phyloP scores from a whole-genome alignment of 805 yeast genomes.

The Yarrowia divulgata region DNA sequence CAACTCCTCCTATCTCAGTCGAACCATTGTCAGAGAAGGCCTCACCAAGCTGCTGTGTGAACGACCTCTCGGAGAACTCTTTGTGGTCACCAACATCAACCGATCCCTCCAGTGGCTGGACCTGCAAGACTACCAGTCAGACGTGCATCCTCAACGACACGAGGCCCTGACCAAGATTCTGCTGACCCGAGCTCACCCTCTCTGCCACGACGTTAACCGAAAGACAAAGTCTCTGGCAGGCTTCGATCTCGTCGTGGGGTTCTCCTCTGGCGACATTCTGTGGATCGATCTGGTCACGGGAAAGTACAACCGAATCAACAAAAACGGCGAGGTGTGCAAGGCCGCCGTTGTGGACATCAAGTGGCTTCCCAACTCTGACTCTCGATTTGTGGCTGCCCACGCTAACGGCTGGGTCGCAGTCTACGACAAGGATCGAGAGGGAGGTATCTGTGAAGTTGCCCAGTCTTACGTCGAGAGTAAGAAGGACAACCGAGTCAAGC shows the following conservation, averaged over 20 bases:
- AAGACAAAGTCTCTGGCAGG: conserved; percentile 48
- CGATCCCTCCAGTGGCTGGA: conserved; percentile 48
- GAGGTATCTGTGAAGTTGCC: conserved; percentile 44
- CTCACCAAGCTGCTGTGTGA: conserved; percentile 41
- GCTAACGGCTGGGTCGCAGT: conserved; percentile 67
- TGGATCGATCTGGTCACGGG: conserved; percentile 63
- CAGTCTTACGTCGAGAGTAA: conserved; percentile 22
- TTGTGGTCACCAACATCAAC: conserved; percentile 50
- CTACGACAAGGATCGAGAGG: conserved; percentile 61
- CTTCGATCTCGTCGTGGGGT: conserved; percentile 65
- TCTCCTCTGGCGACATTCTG: conserved; percentile 70
- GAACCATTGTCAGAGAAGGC: conserved; percentile 51
- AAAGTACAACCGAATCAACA: conserved; percentile 61
- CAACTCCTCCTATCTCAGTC: conserved; percentile 52
- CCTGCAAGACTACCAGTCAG: conserved; percentile 41
- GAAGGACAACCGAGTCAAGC: conserved; percentile 12
- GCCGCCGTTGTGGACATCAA: conserved; percentile 56
- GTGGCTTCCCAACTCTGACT: conserved; percentile 58
- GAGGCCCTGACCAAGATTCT: conserved; percentile 53
- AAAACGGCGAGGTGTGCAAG: conserved; percentile 55
- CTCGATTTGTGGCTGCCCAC: conserved; percentile 63
- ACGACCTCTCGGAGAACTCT: conserved; percentile 48
- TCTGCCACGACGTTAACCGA: conserved; percentile 52
- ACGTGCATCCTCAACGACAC: conserved; percentile 42
- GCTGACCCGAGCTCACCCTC: conserved; percentile 53